Evolutionary conservation across 257 asterid genomes (phyloP), one percentile per base, ranked within the genome.

Genomic region (Solanum chiquidenum): DNA sequence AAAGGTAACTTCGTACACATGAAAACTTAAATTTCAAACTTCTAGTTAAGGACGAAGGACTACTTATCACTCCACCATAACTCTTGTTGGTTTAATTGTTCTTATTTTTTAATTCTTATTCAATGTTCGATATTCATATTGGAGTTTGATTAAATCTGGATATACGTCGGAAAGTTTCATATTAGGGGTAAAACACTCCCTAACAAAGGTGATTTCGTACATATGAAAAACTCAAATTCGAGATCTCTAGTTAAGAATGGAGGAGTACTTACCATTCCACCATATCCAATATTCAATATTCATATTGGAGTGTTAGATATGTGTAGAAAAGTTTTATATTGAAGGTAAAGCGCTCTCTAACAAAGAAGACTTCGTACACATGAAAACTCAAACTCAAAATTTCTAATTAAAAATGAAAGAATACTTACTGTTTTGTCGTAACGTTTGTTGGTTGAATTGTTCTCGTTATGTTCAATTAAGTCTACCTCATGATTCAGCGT

Each of bases 31-130:
- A 49, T n/a, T n/a, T n/a, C n/a, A n/a, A n/a, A 52, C 1, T 20
- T 52, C 1, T 52, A 52, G 1, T 6, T 52, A 18, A 52, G 1
- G 1, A 52, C 0, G 9, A 52, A 6, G 0, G 0, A 52, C 0
- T 52, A 16, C 9, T 6, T 5, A 52, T 52, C 9, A 52, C 62
- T 52, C 10, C 3, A 18, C 0, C n/a, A 18, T 52, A 52, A 16
- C 4, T 52, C 4, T 18, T 18, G 62, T 52, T 52, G 62, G 62
- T 0, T 52, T 0, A 52, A 5, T 52, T 52, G 60, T 6, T 52
- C 0, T 16, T 16, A 3, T 52, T 52, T 52, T 52, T 52, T 14
- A 49, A 52, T 52, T 6, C n/a, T 6, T 52, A 52, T 52, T 0
- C 4, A 52, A 52, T 6, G 21, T 16, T 3, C 0, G 2, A 52